A percentile compares a stretch with the other conserved stretches of the same genome.
phyloP scores from a whole-genome alignment of 108 stramenopile species.

The Cylindrotheca closterium region DNA sequence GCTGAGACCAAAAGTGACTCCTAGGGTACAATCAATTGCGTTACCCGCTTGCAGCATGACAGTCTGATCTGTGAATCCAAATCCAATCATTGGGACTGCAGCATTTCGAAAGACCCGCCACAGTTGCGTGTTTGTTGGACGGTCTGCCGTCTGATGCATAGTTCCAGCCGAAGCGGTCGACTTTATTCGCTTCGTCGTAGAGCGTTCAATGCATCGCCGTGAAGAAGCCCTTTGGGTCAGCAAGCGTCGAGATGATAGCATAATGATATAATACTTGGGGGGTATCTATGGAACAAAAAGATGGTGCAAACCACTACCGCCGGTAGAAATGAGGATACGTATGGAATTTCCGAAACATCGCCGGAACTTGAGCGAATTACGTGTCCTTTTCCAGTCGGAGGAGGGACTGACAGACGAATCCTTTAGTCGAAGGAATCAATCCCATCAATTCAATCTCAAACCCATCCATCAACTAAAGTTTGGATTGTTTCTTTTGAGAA shows the following conservation, averaged over 20 bases:
- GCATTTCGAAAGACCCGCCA: slow-evolving; percentile 36
- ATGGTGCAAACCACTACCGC: too few species aligned
- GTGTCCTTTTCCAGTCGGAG: too few species aligned
- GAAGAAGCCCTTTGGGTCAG: not conserved
- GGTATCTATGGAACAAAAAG: too few species aligned
- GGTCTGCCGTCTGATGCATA: not conserved
- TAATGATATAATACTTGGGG: too few species aligned
- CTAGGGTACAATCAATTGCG: slow-evolving; percentile 70
- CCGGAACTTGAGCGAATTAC: too few species aligned
- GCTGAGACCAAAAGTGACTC: slow-evolving; percentile 70
- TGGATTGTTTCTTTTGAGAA: too few species aligned
- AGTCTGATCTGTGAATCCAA: slow-evolving; percentile 81
- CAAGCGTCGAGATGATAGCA: not conserved
- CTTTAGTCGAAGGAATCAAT: too few species aligned
- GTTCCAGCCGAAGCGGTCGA: not conserved
- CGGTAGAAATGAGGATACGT: too few species aligned
- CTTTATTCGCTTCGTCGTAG: not conserved
- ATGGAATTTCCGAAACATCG: too few species aligned
- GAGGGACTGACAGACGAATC: too few species aligned
- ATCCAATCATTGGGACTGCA: slow-evolving; percentile 81
- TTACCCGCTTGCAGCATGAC: slow-evolving; percentile 82
- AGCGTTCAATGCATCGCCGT: not conserved
- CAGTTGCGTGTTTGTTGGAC: slow-evolving; percentile 32
- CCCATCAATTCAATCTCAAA: too few species aligned
- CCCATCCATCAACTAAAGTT: too few species aligned